Base-by-base conservation (phyloP, 2,329 filamentous ascomycete genomes). In the Trichophyton simii region DNA sequence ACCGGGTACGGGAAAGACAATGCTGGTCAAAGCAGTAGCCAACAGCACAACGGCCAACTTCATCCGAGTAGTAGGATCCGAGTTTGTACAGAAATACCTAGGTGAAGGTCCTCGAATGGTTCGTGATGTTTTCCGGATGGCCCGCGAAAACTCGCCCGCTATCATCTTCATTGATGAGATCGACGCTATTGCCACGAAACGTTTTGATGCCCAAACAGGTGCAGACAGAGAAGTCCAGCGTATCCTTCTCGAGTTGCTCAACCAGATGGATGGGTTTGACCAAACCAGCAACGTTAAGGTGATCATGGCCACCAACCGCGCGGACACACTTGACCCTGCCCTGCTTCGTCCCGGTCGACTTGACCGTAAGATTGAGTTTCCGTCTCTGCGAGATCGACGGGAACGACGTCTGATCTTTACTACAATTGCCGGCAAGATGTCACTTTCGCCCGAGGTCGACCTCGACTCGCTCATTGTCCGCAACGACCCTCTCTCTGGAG, bases 161-260 rank as follows among this genome's bases (percentile, higher is more conserved):
- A 99, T 99, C 75, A 99, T 99, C 77, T 99, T 99, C 82, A 99
- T 99, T 73, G 94, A 99, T 73, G 94, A 99, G 76, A 96, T 99
- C 68, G 94, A 99, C 72, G 94, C 94, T 65, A 97, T 99, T 70
- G 94, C 94, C 64, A 99, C 94, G 46, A 99, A 99, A 80, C 92
- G 94, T 75, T 99, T 99, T 77, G 94, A 99, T 73, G 94, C 94
- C 25, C 94, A 99, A 77, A 99, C 94, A 3, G 94, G 94, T 74
- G 94, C 94, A 67, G 94, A 99, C 73, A 86, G 94, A 78, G 94
- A 99, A 77, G 94, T 99, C 15, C 94, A 99, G 79, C 92, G 94
- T 82, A 99, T 99, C 71, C 81, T 99, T 63, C 86, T 99, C 63
- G 94, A 99, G 76, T 80, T 99, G 67, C 86, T 99, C 66, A 99